These are phyloP conservation scores for Saccharum spontaneum DNA, from an alignment of 176 grass and related monocot species.

Conservation along the genomic window DNA sequence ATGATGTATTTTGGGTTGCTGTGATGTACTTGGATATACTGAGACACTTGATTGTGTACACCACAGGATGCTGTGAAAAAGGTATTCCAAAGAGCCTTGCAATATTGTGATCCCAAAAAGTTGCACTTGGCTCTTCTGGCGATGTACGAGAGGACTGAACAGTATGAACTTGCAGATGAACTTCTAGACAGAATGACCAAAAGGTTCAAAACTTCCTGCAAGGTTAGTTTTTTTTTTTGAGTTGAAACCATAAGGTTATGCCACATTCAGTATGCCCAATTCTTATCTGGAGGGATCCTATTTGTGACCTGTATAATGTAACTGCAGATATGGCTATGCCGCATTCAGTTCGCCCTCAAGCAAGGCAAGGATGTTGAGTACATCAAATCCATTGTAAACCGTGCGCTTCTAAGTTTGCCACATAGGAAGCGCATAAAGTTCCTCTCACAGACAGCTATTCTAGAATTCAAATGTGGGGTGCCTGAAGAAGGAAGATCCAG, in stretches of 20 bases:
- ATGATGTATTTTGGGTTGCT: slow-evolving; percentile 7
- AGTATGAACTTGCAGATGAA: slow-evolving; percentile 70
- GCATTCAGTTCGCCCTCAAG: slow-evolving; percentile 63
- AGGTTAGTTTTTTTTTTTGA: slow-evolving; percentile 48
- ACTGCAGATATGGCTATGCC: slow-evolving; percentile 80
- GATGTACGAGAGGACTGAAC: slow-evolving; percentile 84
- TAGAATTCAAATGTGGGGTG: slow-evolving; percentile 80
- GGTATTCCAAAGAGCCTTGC: slow-evolving; percentile 85
- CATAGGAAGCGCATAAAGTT: slow-evolving; percentile 87
- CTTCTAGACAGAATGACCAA: slow-evolving; percentile 90
- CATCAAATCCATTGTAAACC: slow-evolving; percentile 69
- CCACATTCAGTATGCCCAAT: not conserved
- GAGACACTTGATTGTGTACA: slow-evolving; percentile 28
- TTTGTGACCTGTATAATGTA: slow-evolving; percentile 28
- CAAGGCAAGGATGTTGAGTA: slow-evolving; percentile 63
- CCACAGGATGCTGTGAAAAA: slow-evolving; percentile 92
- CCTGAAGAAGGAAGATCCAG: slow-evolving; percentile 86
- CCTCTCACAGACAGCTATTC: slow-evolving; percentile 73
- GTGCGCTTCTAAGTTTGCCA: slow-evolving; percentile 78
- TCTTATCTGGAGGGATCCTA: slow-evolving; percentile 6
- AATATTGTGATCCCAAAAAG: slow-evolving; percentile 90
- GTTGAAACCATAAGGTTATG: not conserved
- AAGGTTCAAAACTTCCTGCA: slow-evolving; percentile 88
- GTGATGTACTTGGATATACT: slow-evolving; percentile 15
- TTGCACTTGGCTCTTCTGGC: slow-evolving; percentile 80